These are phyloP conservation scores for Nelumbo lutea DNA, from an alignment of 164 flowering plant genomes.

Conservation along the genomic window DNA sequence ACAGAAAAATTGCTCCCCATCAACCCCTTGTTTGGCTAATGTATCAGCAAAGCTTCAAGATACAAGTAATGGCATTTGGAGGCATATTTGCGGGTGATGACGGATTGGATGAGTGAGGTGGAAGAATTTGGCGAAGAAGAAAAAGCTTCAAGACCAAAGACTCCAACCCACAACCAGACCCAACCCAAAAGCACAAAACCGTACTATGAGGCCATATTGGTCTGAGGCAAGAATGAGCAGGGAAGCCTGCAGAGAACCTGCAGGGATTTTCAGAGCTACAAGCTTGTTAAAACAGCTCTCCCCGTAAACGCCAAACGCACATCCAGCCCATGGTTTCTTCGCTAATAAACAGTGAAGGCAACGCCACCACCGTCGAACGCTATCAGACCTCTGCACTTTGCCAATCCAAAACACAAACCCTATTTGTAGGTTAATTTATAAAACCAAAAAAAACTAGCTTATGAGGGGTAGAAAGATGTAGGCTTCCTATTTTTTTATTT, in stretches of 20 bases:
- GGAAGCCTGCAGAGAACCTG: slow-evolving; percentile 2
- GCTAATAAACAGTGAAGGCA: not conserved
- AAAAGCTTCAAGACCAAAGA: not conserved
- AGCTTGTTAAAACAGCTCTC: no score
- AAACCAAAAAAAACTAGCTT: no score
- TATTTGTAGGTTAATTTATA: no score
- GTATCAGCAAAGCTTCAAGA: not conserved
- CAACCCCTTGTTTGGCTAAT: no score
- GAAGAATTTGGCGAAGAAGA: not conserved
- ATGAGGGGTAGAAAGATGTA: no score
- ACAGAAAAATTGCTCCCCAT: no score
- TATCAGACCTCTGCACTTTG: no score
- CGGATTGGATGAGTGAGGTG: not conserved
- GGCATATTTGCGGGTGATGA: slow-evolving; percentile 2
- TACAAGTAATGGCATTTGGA: slow-evolving; percentile 1
- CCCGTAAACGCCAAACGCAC: no score
- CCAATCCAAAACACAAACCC: no score
- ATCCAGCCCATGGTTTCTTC: not conserved
- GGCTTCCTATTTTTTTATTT: no score
- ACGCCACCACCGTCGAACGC: no score
- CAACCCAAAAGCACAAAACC: not conserved
- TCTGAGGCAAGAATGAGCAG: not conserved
- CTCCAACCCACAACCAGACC: not conserved
- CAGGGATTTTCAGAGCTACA: slow-evolving; percentile 6
- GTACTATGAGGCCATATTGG: slow-evolving; percentile 1